Evolutionary conservation across 106 monocot species (phyloP).

Genomic region (Posidonia australis): DNA sequence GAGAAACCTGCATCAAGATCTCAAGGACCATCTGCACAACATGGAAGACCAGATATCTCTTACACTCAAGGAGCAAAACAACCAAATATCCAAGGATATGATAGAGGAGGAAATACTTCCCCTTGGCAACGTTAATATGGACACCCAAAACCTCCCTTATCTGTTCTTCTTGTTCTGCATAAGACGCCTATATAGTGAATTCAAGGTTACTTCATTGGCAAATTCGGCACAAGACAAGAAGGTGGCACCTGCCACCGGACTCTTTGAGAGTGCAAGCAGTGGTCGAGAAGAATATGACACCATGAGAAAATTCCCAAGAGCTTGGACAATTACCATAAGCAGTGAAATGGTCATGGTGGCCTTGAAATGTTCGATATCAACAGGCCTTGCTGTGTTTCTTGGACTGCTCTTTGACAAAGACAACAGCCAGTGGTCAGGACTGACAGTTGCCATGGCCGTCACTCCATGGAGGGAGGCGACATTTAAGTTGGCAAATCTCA

Average conservation of each 20-base stretch:
- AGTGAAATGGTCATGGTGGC: conserved; percentile 24
- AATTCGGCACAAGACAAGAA: conserved; percentile 22
- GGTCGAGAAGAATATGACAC: no score
- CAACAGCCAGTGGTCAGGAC: conserved; percentile 45
- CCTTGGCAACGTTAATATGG: neutral
- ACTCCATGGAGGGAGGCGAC: conserved; percentile 34
- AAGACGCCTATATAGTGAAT: conserved; percentile 16
- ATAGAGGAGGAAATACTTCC: conserved; percentile 9
- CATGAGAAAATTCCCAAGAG: conserved; percentile 1
- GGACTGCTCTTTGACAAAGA: conserved; percentile 41
- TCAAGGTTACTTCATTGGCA: neutral
- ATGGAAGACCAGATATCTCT: conserved; percentile 24
- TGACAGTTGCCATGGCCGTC: conserved; percentile 44
- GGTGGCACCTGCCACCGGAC: conserved; percentile 11
- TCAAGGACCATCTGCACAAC: conserved; percentile 14
- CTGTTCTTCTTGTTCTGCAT: conserved; percentile 62
- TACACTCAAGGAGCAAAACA: conserved; percentile 12
- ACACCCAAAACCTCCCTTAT: conserved; percentile 23
- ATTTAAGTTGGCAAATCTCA: conserved; percentile 36
- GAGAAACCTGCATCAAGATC: conserved; percentile 10
- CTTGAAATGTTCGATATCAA: conserved; percentile 34
- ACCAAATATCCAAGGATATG: neutral
- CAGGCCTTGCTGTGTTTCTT: conserved; percentile 36
- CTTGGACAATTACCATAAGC: conserved; percentile 8
- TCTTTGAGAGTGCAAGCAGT: no score